Evolutionary conservation across 305 asterid genomes (phyloP).

Genomic region (Andrographis paniculata): DNA sequence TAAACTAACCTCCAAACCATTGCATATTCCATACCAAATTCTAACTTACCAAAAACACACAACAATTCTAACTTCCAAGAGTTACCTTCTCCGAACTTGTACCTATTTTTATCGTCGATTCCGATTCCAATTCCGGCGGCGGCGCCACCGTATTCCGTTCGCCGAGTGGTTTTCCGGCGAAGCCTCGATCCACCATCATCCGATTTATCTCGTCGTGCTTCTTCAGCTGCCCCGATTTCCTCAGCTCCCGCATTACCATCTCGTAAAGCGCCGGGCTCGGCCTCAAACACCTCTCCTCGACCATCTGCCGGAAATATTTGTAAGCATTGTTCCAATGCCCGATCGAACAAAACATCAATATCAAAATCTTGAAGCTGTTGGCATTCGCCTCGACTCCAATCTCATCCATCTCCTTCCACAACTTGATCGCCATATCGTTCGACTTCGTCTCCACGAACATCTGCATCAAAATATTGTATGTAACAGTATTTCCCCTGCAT

Average conservation of each 20-base stretch:
- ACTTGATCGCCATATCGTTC: slow-evolving; percentile 78
- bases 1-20: too few species aligned
- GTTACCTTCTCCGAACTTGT: too few species aligned
- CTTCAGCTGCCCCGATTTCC: slow-evolving; percentile 86
- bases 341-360: slow-evolving; percentile 65
- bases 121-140: too few species aligned
- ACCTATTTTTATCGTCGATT: too few species aligned
- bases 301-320: slow-evolving; percentile 68
- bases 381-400: slow-evolving; percentile 71
- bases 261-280: slow-evolving; percentile 56
- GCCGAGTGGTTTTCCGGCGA: slow-evolving; percentile 29
- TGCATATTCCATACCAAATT: too few species aligned
- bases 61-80: too few species aligned
- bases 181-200: slow-evolving; percentile 78
- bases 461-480: slow-evolving; percentile 76
- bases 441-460: slow-evolving; percentile 79
- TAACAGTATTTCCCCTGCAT: slow-evolving; percentile 56
- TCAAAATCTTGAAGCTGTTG: slow-evolving; percentile 61
- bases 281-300: slow-evolving; percentile 67
- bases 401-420: slow-evolving; percentile 78
- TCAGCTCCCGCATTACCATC: slow-evolving; percentile 64
- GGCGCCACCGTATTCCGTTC: too few species aligned
- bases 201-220: slow-evolving; percentile 79
- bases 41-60: too few species aligned
- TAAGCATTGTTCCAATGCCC: slow-evolving; percentile 96